A percentile compares a stretch with the other conserved stretches of the same genome.
Evolutionary conservation across 495 filamentous ascomycete genomes (phyloP).

Genomic region (Hamigera avellanea): DNA sequence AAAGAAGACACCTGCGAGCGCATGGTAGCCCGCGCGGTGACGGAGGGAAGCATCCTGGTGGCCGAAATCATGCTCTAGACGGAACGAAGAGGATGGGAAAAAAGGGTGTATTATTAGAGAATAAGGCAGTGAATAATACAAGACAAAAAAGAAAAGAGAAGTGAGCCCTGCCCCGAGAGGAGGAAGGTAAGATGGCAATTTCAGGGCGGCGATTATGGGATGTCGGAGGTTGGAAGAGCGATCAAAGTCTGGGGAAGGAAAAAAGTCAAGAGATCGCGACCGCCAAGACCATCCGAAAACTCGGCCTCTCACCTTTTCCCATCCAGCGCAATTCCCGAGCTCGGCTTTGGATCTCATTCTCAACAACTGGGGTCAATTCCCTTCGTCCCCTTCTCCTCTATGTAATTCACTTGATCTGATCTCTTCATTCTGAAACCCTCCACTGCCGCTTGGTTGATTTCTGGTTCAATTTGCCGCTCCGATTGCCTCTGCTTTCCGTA

Average conservation of each 20-base stretch:
- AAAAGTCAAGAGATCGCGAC: constrained; percentile 28
- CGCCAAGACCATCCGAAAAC: constrained; percentile 37
- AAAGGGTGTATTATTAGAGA: background rate
- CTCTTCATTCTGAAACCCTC: background rate
- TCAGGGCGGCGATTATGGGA: background rate
- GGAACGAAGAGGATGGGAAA: constrained; percentile 1
- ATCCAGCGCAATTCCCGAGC: too few relatives aligned
- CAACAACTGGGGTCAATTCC: background rate
- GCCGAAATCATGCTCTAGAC: constrained; percentile 31
- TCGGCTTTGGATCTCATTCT: too few relatives aligned
- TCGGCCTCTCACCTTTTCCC: constrained; percentile 17
- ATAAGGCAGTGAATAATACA: constrained; percentile 5
- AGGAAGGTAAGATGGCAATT: background rate
- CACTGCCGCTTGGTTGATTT: too few relatives aligned
- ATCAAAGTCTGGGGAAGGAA: constrained; percentile 10
- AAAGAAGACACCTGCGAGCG: constrained; percentile 21
- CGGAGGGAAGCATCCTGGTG: constrained; percentile 21
- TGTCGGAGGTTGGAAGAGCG: background rate
- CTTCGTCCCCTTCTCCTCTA: background rate
- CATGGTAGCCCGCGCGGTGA: constrained; percentile 29
- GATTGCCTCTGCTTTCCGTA: too few relatives aligned
- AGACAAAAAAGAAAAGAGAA: background rate
- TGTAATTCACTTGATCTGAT: background rate
- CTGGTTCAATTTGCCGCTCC: too few relatives aligned
- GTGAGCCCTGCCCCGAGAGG: background rate